phyloP scores from a whole-genome alignment of 2,329 filamentous ascomycete genomes.

The Hypocrella siamensis region DNA sequence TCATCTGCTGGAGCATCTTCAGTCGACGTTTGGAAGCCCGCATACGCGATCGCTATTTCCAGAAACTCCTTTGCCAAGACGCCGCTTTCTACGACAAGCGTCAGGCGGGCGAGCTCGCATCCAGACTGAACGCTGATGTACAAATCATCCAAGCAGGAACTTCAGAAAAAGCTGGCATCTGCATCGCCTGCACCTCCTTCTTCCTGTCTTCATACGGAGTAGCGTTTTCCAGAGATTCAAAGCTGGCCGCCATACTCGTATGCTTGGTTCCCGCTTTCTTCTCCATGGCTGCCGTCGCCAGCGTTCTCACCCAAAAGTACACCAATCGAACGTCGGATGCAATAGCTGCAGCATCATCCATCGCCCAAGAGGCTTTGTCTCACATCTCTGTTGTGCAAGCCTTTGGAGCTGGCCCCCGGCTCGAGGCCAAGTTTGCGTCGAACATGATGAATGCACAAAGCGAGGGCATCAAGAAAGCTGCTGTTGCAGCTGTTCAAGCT shows the following conservation, averaged over 20 bases:
- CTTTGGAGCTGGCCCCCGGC: conserved; percentile 40
- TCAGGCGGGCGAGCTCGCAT: conserved; percentile 45
- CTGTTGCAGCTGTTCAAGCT: conserved; percentile 39
- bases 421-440: conserved; percentile 43
- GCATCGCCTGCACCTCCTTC: conserved; percentile 45
- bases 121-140: conserved; percentile 49
- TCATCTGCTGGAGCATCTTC: conserved; percentile 47
- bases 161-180: conserved; percentile 54
- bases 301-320: conserved; percentile 37
- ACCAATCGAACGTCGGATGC: conserved; percentile 31
- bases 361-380: conserved; percentile 45
- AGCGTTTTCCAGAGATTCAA: conserved; percentile 47
- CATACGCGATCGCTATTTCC: conserved; percentile 44
- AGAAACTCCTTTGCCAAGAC: conserved; percentile 42
- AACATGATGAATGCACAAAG: conserved; percentile 32
- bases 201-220: conserved; percentile 53
- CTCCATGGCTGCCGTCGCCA: conserved; percentile 39
- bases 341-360: conserved; percentile 41
- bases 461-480: conserved; percentile 41
- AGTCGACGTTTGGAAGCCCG: conserved; percentile 48
- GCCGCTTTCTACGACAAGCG: conserved; percentile 48
- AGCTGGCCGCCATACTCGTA: conserved; percentile 47
- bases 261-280: conserved; percentile 48
- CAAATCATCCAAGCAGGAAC: conserved; percentile 52
- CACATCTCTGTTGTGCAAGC: conserved; percentile 48